These are phyloP conservation scores for Rosa persica DNA, from an alignment of 306 rosid species.

Conservation along the genomic window DNA sequence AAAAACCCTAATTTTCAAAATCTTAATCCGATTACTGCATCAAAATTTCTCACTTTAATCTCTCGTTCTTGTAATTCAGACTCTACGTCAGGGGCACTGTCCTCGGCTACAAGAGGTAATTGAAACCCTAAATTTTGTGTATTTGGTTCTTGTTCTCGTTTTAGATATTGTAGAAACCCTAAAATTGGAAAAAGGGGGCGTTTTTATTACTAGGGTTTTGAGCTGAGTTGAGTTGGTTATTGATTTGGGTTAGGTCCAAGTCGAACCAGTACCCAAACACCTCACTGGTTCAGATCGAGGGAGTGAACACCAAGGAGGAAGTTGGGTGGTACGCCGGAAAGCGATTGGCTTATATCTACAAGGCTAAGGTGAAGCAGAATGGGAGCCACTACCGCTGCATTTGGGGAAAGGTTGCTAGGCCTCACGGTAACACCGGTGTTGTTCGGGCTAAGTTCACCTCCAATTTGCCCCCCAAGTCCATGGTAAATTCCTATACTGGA, in stretches of 20 bases:
- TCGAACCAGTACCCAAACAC: constrained; percentile 91
- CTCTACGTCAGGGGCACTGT: constrained; percentile 85
- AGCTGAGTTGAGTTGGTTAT: neutral
- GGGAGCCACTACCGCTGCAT: constrained; percentile 88
- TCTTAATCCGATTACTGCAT: neutral
- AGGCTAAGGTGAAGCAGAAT: constrained; percentile 86
- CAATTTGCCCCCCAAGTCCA: constrained; percentile 85
- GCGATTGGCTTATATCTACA: constrained; percentile 81
- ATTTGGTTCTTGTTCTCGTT: neutral
- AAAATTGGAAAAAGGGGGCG: neutral
- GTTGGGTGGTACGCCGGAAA: constrained; percentile 87
- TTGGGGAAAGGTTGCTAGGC: constrained; percentile 89
- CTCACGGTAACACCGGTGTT: constrained; percentile 89
- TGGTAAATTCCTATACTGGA: constrained; percentile 41
- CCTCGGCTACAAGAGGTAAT: constrained; percentile 92
- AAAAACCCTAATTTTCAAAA: neutral
- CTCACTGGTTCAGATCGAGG: constrained; percentile 80
- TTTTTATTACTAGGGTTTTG: neutral
- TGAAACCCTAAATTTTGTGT: neutral
- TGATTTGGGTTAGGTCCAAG: constrained; percentile 60
- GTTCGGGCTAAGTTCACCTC: constrained; percentile 93
- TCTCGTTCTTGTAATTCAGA: constrained; percentile 25
- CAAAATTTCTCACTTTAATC: neutral
- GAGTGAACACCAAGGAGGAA: constrained; percentile 94
- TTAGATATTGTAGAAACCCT: constrained; percentile 10